Conservation (phyloP, 1,284 basidiomycete species). For the Ganoderma resinaceum region DNA sequence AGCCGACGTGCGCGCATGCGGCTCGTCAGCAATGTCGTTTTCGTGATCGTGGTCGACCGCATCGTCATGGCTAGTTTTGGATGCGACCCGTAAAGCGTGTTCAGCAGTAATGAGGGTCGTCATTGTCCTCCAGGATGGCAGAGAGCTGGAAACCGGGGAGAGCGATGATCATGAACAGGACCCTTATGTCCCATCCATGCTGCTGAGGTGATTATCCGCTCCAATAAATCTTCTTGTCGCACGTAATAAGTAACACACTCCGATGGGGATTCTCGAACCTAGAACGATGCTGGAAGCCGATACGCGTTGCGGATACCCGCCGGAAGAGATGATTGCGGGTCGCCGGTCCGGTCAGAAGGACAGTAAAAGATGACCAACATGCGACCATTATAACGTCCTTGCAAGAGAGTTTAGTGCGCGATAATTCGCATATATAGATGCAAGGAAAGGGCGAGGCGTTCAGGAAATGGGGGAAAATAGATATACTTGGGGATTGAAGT, state of each 20-base stretch:
- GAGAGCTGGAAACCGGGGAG: background rate
- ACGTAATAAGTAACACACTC: background rate
- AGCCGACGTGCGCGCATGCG: background rate
- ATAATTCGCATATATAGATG: background rate
- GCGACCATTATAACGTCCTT: background rate
- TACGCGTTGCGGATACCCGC: background rate
- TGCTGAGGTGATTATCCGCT: background rate
- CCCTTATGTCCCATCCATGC: background rate
- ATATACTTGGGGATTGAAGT: too few species aligned
- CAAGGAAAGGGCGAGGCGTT: too few species aligned
- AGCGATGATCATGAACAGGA: background rate
- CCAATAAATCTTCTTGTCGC: background rate
- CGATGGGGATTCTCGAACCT: background rate
- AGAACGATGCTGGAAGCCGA: background rate
- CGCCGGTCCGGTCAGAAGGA: background rate
- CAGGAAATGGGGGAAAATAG: too few species aligned
- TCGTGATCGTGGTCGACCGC: background rate
- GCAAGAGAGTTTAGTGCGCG: background rate
- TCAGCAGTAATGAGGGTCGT: background rate
- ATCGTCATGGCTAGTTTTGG: background rate
- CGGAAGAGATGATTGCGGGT: background rate
- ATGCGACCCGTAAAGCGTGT: background rate
- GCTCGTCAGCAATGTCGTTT: background rate
- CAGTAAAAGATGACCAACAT: background rate
- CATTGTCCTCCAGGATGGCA: background rate